Percentiles rank a stretch among this genome's conserved stretches.
Evolutionary conservation across 345 rosid species (phyloP).

Genomic region (Erysimum cheiranthoides): DNA sequence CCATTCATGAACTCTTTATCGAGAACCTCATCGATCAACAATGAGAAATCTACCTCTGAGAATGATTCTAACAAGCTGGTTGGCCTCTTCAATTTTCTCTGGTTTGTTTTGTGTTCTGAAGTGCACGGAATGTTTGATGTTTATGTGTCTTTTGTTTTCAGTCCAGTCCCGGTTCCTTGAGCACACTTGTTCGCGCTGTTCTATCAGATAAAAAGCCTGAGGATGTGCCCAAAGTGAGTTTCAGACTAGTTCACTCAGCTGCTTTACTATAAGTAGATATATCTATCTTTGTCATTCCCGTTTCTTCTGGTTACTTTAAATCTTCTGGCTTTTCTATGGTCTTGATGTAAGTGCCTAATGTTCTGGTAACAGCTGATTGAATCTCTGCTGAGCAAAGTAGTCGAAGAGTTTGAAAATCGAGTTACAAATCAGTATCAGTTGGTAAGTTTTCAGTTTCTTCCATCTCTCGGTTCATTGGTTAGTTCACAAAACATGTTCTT

Average conservation of each 20-base stretch:
- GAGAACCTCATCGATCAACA: conserved; percentile 59
- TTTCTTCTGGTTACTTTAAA: conserved; percentile 18
- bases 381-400: conserved; percentile 84
- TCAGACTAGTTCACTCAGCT: conserved; percentile 12
- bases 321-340: conserved; percentile 16
- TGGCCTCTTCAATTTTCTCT: conserved; percentile 46
- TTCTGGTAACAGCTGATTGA: conserved; percentile 74
- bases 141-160: conserved; percentile 41
- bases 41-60: conserved; percentile 51
- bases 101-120: conserved; percentile 25
- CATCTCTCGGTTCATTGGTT: conserved; percentile 5
- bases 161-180: conserved; percentile 62
- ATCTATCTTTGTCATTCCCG: conserved; percentile 13
- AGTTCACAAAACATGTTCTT: conserved; percentile 28
- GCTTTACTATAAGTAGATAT: not conserved
- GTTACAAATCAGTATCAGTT: conserved; percentile 65
- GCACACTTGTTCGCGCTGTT: conserved; percentile 78
- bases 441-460: conserved; percentile 55
- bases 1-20: conserved; percentile 74
- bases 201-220: conserved; percentile 82
- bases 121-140: conserved; percentile 3
- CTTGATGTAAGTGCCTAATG: conserved; percentile 35
- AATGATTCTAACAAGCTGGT: conserved; percentile 71
- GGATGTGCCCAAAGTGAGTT: conserved; percentile 77
- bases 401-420: conserved; percentile 85